A percentile compares a stretch with the other conserved stretches of the same genome.
Conservation (phyloP, 2,329 filamentous ascomycete species). For the Fusarium zealandicum region DNA sequence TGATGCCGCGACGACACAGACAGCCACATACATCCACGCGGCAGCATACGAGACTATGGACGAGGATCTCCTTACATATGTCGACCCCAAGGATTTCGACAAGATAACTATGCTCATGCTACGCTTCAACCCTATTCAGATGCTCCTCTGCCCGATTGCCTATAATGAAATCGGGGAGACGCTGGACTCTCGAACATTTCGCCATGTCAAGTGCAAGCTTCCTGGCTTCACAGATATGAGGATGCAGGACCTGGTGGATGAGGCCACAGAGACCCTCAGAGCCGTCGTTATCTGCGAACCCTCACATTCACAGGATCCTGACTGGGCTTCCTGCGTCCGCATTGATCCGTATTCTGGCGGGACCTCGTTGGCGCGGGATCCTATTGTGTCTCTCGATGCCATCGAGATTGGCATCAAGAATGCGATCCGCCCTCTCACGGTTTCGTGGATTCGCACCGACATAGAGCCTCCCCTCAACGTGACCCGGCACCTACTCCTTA, state of each 20-base stretch:
- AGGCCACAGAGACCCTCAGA: constrained; percentile 16
- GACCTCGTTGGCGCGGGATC: background rate
- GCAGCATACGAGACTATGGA: constrained; percentile 38
- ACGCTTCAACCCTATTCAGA: constrained; percentile 27
- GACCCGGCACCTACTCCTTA: constrained; percentile 58
- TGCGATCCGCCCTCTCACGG: constrained; percentile 28
- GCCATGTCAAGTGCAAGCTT: background rate
- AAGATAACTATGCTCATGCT: constrained; percentile 12
- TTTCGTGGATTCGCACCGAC: constrained; percentile 40
- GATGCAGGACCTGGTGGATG: constrained; percentile 4
- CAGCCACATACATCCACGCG: background rate
- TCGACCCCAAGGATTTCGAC: constrained; percentile 43
- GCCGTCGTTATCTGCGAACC: constrained; percentile 12
- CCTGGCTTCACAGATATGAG: background rate
- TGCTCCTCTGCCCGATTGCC: constrained; percentile 46
- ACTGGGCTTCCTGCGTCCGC: constrained; percentile 17
- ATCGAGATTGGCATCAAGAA: constrained; percentile 37
- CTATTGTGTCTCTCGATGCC: constrained; percentile 30
- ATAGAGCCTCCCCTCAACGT: constrained; percentile 47
- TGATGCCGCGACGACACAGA: background rate
- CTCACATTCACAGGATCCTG: background rate
- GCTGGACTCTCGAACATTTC: constrained; percentile 24
- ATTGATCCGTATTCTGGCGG: background rate
- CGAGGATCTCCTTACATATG: constrained; percentile 48
- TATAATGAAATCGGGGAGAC: constrained; percentile 42